Evolutionary conservation across 495 filamentous ascomycete genomes (phyloP).

Genomic region (Penicillium mononematosum): DNA sequence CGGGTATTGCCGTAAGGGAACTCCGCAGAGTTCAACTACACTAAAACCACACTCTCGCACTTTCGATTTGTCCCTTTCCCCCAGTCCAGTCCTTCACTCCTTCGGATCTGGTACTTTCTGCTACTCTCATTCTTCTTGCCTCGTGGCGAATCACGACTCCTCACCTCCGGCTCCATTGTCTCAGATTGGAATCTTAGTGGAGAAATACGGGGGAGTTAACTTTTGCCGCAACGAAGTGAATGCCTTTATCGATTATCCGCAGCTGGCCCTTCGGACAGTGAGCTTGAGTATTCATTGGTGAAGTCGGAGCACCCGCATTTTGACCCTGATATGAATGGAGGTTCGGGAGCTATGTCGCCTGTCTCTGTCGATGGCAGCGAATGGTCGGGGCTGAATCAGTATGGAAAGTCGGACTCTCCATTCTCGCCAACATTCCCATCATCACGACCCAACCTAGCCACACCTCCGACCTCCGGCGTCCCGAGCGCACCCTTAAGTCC

Average conservation of each 20-base stretch:
- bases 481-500: slow-evolving; percentile 54
- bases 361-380: slow-evolving; percentile 81
- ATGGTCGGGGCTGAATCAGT: slow-evolving; percentile 78
- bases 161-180: slow-evolving; percentile 19
- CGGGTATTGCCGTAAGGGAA: slow-evolving; percentile 21
- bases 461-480: slow-evolving; percentile 67
- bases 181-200: slow-evolving; percentile 22
- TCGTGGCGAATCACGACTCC: slow-evolving; percentile 8
- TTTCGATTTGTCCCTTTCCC: slow-evolving; percentile 25
- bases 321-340: slow-evolving; percentile 55
- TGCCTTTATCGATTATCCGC: slow-evolving; percentile 4
- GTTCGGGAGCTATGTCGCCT: slow-evolving; percentile 72
- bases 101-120: slow-evolving; percentile 24
- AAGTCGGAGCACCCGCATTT: slow-evolving; percentile 5
- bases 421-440: slow-evolving; percentile 51
- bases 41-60: slow-evolving; percentile 14
- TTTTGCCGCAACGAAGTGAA: slow-evolving; percentile 13
- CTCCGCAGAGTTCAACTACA: slow-evolving; percentile 19
- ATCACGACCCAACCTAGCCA: slow-evolving; percentile 63
- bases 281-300: slow-evolving; percentile 2
- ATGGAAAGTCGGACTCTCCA: slow-evolving; percentile 59
- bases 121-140: background rate
- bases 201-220: slow-evolving; percentile 13
- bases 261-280: background rate
- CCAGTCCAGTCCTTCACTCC: slow-evolving; percentile 29